Percentiles rank a stretch among this genome's conserved stretches.
These are phyloP conservation scores for Austroboletus festivus DNA, from an alignment of 768 basidiomycete species.

Conservation along the genomic window DNA sequence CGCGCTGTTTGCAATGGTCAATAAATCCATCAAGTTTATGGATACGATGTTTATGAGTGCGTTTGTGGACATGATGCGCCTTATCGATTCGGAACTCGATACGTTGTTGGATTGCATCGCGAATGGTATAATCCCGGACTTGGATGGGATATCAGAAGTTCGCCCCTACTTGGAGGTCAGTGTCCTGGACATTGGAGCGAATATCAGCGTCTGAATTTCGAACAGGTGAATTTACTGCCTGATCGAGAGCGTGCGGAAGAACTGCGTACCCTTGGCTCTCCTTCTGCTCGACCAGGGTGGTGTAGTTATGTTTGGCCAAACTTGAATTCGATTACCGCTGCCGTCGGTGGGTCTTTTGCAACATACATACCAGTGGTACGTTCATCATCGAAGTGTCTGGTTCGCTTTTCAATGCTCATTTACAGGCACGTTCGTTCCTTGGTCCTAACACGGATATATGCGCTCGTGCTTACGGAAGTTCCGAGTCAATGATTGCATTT, in stretches of 20 bases:
- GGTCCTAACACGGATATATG: not conserved
- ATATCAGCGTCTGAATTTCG: not conserved
- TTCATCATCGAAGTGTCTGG: not conserved
- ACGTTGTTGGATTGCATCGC: not conserved
- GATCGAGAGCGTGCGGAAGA: not conserved
- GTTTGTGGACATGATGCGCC: not conserved
- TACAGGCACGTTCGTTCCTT: not conserved
- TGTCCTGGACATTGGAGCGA: not conserved
- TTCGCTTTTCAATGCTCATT: not conserved
- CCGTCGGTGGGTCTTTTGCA: not conserved
- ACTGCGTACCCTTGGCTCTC: not conserved
- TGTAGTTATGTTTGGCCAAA: not conserved
- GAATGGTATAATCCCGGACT: not conserved
- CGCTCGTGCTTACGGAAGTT: not conserved
- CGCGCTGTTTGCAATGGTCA: not conserved
- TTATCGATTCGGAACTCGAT: not conserved
- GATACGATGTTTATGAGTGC: not conserved
- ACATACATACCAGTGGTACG: not conserved
- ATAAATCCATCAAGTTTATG: not conserved
- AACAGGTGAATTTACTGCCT: not conserved
- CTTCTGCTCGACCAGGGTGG: not conserved
- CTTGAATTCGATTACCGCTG: not conserved
- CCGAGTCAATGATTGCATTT: not conserved
- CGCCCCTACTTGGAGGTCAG: not conserved
- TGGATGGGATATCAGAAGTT: not conserved